These are phyloP conservation scores for Backusella macrospora DNA, from an alignment of 192 early-diverging fungal genomes.

Conservation along the genomic window DNA sequence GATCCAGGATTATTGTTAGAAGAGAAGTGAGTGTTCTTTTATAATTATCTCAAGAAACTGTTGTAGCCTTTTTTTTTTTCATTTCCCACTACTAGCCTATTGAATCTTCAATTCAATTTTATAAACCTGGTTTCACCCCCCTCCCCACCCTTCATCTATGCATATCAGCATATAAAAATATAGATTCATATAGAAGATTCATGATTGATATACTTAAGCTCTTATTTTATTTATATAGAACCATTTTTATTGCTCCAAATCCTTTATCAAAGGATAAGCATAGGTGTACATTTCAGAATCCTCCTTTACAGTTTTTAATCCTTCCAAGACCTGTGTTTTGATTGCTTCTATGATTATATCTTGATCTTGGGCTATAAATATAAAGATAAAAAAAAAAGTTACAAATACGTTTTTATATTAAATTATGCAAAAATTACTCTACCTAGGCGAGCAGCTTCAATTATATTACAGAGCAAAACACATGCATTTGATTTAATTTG, in stretches of 20 bases:
- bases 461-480: slow-evolving; percentile 47
- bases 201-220: background rate
- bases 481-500: slow-evolving; percentile 55
- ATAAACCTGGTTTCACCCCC: too few relatives aligned
- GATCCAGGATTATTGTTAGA: too few relatives aligned
- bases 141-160: too few relatives aligned
- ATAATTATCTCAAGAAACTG: too few relatives aligned
- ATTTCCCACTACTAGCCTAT: too few relatives aligned
- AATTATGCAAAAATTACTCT: background rate
- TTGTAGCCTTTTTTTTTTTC: too few relatives aligned
- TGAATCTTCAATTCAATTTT: too few relatives aligned
- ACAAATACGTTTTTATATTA: background rate
- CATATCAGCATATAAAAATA: too few relatives aligned
- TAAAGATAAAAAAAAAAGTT: background rate
- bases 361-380: slow-evolving; percentile 9
- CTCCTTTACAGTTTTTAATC: background rate
- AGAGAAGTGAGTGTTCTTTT: too few relatives aligned
- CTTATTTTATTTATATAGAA: background rate
- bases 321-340: slow-evolving; percentile 2
- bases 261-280: slow-evolving; percentile 7
- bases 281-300: slow-evolving; percentile 12
- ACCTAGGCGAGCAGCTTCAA: slow-evolving; percentile 35
- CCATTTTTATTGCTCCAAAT: background rate
- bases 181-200: background rate
- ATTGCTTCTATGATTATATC: background rate